Percentiles rank a stretch among this genome's conserved stretches.
Evolutionary conservation across 176 grass and related monocot genomes (phyloP).

Genomic region (Oropetium thomaeum): DNA sequence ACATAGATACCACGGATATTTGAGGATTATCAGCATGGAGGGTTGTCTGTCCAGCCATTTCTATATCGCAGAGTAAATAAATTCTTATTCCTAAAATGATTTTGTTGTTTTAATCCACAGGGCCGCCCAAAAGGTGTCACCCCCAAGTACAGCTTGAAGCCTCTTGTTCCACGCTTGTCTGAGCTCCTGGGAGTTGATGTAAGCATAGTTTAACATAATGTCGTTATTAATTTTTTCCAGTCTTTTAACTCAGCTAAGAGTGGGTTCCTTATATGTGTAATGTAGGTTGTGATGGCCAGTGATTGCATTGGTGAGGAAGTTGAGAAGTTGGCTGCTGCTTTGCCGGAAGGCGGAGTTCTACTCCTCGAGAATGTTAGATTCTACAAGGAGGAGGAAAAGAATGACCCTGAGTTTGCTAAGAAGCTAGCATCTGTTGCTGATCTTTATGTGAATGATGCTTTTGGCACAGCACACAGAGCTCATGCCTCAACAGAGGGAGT

Average conservation of each 20-base stretch:
- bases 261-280: neutral
- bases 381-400: constrained; percentile 98
- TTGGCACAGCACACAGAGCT: constrained; percentile 84
- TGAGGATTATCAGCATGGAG: neutral
- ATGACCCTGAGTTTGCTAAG: constrained; percentile 90
- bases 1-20: neutral
- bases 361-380: constrained; percentile 97
- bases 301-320: constrained; percentile 93
- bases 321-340: constrained; percentile 59
- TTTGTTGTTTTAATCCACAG: constrained; percentile 31
- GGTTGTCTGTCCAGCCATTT: neutral
- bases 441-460: constrained; percentile 96
- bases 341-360: constrained; percentile 82
- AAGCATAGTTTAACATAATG: constrained; percentile 18
- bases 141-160: constrained; percentile 96
- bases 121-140: constrained; percentile 94
- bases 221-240: neutral
- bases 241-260: neutral
- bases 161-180: constrained; percentile 85
- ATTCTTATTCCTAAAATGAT: constrained; percentile 5
- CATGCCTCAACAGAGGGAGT: constrained; percentile 96
- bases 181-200: constrained; percentile 88
- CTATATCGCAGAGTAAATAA: neutral
- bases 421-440: constrained; percentile 88
- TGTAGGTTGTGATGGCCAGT: constrained; percentile 84